phyloP scores from a whole-genome alignment of 202 grass and related monocot species.

The Zizania palustris region DNA sequence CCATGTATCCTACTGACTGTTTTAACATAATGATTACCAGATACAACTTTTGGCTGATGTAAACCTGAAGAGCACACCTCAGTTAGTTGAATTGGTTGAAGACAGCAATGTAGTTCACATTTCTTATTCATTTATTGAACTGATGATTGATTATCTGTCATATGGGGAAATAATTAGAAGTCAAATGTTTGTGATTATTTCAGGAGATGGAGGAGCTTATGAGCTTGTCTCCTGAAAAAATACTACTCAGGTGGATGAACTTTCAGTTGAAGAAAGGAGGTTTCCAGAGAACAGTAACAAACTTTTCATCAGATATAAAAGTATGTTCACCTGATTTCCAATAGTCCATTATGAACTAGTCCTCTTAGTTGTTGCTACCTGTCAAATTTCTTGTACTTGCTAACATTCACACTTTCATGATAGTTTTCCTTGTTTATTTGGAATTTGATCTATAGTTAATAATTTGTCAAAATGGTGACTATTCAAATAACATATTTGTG shows the following conservation, averaged over 20 bases:
- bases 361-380: conserved; percentile 15
- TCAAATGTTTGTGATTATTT: conserved; percentile 11
- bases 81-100: conserved; percentile 81
- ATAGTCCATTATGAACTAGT: background rate
- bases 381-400: background rate
- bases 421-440: background rate
- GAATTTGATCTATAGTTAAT: background rate
- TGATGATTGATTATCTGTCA: conserved; percentile 10
- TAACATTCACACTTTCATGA: background rate
- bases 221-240: conserved; percentile 93
- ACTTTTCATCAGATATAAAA: conserved; percentile 96
- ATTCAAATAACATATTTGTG: too few species aligned
- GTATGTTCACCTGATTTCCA: conserved; percentile 49
- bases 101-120: conserved; percentile 64
- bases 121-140: conserved; percentile 28
- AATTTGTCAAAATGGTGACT: background rate
- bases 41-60: conserved; percentile 97
- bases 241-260: conserved; percentile 96
- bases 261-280: conserved; percentile 94
- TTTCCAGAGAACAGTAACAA: conserved; percentile 60
- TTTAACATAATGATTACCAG: conserved; percentile 46
- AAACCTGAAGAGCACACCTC: conserved; percentile 93
- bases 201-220: conserved; percentile 92
- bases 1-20: conserved; percentile 17
- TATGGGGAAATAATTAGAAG: conserved; percentile 22